phyloP scores from a whole-genome alignment of 129 eudicot species.

The Smallanthus sonchifolius region DNA sequence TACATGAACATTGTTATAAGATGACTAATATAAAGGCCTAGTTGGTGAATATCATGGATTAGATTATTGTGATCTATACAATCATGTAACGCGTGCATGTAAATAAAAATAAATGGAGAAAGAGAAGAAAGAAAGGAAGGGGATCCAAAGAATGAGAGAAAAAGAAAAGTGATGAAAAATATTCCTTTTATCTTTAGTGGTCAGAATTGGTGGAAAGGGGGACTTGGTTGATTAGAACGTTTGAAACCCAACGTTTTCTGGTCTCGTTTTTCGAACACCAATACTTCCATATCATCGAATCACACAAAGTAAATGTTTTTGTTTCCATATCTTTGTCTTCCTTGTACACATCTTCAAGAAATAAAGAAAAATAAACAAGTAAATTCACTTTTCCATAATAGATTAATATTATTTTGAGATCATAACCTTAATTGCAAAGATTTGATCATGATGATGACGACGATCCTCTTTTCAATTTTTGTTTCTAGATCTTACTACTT shows the following conservation, averaged over 20 bases:
- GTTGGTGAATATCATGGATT: no score
- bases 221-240: conserved; percentile 49
- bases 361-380: background rate
- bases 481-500: conserved; percentile 17
- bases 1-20: background rate
- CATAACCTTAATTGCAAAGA: conserved; percentile 49
- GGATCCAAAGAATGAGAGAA: conserved; percentile 27
- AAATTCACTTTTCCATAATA: conserved; percentile 1
- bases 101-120: background rate
- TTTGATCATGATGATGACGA: conserved; percentile 22
- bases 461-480: conserved; percentile 18
- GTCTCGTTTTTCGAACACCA: conserved; percentile 15
- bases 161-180: conserved; percentile 18
- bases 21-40: background rate
- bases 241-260: conserved; percentile 36
- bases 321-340: conserved; percentile 45
- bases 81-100: background rate
- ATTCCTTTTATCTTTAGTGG: conserved; percentile 29
- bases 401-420: conserved; percentile 25
- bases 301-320: conserved; percentile 30
- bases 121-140: conserved; percentile 18
- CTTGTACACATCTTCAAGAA: conserved; percentile 22
- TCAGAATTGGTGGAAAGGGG: conserved; percentile 23
- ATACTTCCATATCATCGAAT: conserved; percentile 58
- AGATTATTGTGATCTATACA: background rate